phyloP scores from a whole-genome alignment of 805 yeast genomes.

The Kockiozyma suomiensis region DNA sequence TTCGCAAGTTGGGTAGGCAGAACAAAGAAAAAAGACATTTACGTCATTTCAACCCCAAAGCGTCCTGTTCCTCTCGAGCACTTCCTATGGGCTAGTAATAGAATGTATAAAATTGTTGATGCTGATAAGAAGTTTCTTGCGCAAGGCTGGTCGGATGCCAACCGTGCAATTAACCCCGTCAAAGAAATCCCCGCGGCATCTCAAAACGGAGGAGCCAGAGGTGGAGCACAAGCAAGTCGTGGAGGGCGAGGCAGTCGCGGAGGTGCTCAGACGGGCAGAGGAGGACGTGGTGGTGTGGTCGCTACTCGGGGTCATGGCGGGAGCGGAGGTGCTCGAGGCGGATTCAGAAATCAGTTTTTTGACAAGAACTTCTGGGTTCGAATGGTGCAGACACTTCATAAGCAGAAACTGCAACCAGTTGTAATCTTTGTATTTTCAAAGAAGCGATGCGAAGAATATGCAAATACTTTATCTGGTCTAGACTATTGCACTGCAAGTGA shows the following conservation, averaged over 20 bases:
- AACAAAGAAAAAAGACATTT: conserved; percentile 92
- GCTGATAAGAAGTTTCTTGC: conserved; percentile 71
- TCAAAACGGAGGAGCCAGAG: conserved; percentile 49
- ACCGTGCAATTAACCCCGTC: conserved; percentile 45
- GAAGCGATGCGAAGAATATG: conserved; percentile 91
- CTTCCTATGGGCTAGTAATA: conserved; percentile 77
- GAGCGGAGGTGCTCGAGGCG: conserved; percentile 35
- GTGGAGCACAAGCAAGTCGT: conserved; percentile 39
- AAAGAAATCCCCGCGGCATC: conserved; percentile 14
- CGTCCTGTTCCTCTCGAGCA: conserved; percentile 96
- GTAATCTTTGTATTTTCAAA: conserved; percentile 93
- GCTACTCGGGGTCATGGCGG: conserved; percentile 48
- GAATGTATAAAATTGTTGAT: conserved; percentile 72
- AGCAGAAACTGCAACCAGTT: conserved; percentile 78
- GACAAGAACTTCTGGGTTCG: conserved; percentile 77
- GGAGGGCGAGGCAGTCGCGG: conserved; percentile 45
- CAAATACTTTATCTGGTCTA: conserved; percentile 69
- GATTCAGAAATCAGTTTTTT: conserved; percentile 60
- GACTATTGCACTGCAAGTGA: conserved; percentile 85
- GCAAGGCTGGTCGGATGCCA: conserved; percentile 44
- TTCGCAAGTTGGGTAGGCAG: conserved; percentile 99
- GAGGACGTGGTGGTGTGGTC: conserved; percentile 43
- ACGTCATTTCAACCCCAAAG: conserved; percentile 93
- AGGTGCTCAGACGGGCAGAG: conserved; percentile 38
- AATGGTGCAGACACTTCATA: conserved; percentile 68